Conservation (phyloP, 768 basidiomycete genomes). For the Suillus sp. region DNA sequence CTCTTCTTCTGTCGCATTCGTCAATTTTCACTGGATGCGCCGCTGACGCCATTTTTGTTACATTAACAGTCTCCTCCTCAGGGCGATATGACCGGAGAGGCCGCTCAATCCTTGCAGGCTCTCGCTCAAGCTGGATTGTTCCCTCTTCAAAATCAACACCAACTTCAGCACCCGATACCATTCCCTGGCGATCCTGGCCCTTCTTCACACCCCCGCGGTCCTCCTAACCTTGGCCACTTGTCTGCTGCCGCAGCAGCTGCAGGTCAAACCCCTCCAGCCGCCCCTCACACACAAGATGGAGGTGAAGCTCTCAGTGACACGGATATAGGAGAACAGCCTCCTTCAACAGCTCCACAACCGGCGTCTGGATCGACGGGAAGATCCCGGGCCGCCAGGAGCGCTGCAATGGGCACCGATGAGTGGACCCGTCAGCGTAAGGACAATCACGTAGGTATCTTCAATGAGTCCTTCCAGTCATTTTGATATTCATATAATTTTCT, state of each 20-base stretch:
- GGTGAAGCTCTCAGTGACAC: conserved; percentile 30
- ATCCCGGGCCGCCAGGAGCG: conserved; percentile 52
- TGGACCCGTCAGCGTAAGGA: conserved; percentile 82
- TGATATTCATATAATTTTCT: conserved; percentile 5
- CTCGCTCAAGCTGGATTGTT: conserved; percentile 48
- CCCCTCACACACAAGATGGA: conserved; percentile 20
- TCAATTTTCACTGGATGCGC: neutral
- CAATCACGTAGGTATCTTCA: conserved; percentile 62
- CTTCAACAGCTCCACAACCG: conserved; percentile 28
- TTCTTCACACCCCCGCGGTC: conserved; percentile 71
- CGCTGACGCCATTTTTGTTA: neutral
- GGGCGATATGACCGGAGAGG: conserved; percentile 60
- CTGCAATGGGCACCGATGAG: conserved; percentile 73
- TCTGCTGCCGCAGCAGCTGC: conserved; percentile 47
- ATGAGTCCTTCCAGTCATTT: neutral
- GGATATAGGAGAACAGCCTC: conserved; percentile 29
- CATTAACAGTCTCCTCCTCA: conserved; percentile 43
- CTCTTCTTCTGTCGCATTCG: conserved; percentile 7
- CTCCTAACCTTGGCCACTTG: conserved; percentile 63
- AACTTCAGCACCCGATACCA: conserved; percentile 27
- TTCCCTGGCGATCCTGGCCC: conserved; percentile 60
- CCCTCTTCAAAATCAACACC: conserved; percentile 34
- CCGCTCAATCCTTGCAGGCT: conserved; percentile 58
- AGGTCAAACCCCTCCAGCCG: conserved; percentile 41
- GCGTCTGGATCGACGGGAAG: conserved; percentile 37